These are phyloP conservation scores for Aspergillus floridensis DNA, from an alignment of 2,329 filamentous ascomycete genomes.

Conservation along the genomic window DNA sequence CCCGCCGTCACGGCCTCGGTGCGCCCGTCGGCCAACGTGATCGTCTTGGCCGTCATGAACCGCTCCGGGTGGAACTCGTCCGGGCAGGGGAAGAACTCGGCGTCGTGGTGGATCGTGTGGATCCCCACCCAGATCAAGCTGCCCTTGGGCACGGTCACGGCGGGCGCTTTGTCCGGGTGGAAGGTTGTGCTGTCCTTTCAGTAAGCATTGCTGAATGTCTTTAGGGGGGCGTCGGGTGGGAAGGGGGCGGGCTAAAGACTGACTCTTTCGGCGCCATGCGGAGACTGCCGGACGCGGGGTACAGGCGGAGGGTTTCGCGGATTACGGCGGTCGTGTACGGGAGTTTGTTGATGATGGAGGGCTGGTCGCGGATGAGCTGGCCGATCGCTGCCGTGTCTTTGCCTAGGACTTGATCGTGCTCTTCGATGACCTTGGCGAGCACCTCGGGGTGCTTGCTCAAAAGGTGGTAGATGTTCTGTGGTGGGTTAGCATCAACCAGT, in stretches of 20 bases:
- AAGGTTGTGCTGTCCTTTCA: neutral
- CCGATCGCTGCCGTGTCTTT: neutral
- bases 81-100: slow-evolving; percentile 1
- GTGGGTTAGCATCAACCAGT: too few relatives aligned
- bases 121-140: neutral
- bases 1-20: neutral
- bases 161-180: neutral
- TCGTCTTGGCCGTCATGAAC: neutral
- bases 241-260: too few relatives aligned
- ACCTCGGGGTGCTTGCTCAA: slow-evolving; percentile 8
- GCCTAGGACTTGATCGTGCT: slow-evolving; percentile 13
- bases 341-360: slow-evolving; percentile 7
- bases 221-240: too few relatives aligned
- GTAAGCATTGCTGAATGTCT: too few relatives aligned
- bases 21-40: neutral
- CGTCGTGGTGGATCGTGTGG: slow-evolving; percentile 5
- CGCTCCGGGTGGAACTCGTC: slow-evolving; percentile 11
- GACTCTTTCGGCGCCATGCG: too few relatives aligned
- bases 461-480: neutral
- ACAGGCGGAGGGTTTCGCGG: slow-evolving; percentile 11
- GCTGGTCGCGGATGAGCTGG: neutral
- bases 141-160: neutral
- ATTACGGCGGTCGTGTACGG: slow-evolving; percentile 12
- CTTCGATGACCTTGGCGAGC: slow-evolving; percentile 1
- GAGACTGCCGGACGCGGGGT: neutral